Conservation (phyloP, 768 basidiomycete species). For the Calocybe cyanea region DNA sequence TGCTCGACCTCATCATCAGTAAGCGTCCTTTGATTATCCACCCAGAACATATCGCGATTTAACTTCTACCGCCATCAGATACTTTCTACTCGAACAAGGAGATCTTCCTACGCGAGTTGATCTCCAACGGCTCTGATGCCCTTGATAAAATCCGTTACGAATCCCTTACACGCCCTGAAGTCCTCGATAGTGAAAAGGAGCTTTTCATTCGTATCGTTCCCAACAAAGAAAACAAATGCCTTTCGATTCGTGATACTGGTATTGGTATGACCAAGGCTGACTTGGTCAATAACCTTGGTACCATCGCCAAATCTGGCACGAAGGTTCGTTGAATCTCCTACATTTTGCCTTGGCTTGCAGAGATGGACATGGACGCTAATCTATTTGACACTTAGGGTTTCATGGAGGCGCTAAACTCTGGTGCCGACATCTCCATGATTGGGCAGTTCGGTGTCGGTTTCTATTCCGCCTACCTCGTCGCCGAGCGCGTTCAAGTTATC, state of each 20-base stretch:
- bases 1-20: constrained; percentile 99
- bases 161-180: constrained; percentile 89
- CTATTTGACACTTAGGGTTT: constrained; percentile 62
- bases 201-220: constrained; percentile 92
- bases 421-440: constrained; percentile 94
- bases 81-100: constrained; percentile 99
- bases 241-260: constrained; percentile 92
- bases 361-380: neutral
- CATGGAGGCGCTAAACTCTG: constrained; percentile 96
- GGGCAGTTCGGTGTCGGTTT: constrained; percentile 99
- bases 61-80: constrained; percentile 48
- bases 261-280: constrained; percentile 99
- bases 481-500: constrained; percentile 97
- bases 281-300: constrained; percentile 98
- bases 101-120: constrained; percentile 98
- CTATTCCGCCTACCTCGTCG: constrained; percentile 99
- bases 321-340: constrained; percentile 49
- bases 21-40: constrained; percentile 26
- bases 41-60: constrained; percentile 2
- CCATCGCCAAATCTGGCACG: constrained; percentile 92
- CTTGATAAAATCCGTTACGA: constrained; percentile 99
- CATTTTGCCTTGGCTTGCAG: too few relatives aligned
- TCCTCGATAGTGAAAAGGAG: constrained; percentile 87
- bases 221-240: constrained; percentile 92
- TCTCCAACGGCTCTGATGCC: constrained; percentile 97